Conservation (phyloP, 352 stramenopile species). For the Phytophthora tubulina region DNA sequence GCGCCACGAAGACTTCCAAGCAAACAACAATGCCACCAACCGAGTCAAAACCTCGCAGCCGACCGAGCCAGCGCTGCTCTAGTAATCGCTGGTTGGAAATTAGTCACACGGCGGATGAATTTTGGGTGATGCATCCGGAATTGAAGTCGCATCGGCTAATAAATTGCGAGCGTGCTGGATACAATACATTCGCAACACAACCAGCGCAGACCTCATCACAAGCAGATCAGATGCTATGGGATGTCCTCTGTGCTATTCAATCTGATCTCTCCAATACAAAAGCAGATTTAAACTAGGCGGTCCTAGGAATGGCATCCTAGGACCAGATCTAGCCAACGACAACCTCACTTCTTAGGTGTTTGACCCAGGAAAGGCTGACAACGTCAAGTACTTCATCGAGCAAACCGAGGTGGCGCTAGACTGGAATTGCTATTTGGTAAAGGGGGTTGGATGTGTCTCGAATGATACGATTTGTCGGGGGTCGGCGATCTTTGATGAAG, state of each 20-base stretch:
- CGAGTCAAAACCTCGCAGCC: too few relatives aligned
- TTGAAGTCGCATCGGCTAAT: not conserved
- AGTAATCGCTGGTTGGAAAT: too few relatives aligned
- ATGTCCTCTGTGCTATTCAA: constrained; percentile 1
- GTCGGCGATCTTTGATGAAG: constrained; percentile 6
- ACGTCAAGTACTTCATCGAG: not conserved
- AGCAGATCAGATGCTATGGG: constrained; percentile 8
- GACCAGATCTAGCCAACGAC: not conserved
- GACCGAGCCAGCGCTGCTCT: too few relatives aligned
- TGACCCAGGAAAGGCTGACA: too few relatives aligned
- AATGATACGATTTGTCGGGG: not conserved
- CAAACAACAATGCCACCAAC: too few relatives aligned
- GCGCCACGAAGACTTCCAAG: too few relatives aligned
- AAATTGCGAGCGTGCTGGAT: not conserved
- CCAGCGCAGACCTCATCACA: not conserved
- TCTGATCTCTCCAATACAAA: constrained; percentile 9
- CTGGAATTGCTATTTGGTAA: constrained; percentile 5
- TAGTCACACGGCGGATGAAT: too few relatives aligned
- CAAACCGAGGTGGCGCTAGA: not conserved
- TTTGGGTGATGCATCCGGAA: too few relatives aligned
- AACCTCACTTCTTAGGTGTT: too few relatives aligned
- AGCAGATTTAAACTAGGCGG: constrained; percentile 20
- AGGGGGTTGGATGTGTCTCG: not conserved
- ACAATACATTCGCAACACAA: not conserved
- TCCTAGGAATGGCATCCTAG: constrained; percentile 10